phyloP scores from a whole-genome alignment of 2,329 filamentous ascomycete species.

The Alternaria brassicicola region DNA sequence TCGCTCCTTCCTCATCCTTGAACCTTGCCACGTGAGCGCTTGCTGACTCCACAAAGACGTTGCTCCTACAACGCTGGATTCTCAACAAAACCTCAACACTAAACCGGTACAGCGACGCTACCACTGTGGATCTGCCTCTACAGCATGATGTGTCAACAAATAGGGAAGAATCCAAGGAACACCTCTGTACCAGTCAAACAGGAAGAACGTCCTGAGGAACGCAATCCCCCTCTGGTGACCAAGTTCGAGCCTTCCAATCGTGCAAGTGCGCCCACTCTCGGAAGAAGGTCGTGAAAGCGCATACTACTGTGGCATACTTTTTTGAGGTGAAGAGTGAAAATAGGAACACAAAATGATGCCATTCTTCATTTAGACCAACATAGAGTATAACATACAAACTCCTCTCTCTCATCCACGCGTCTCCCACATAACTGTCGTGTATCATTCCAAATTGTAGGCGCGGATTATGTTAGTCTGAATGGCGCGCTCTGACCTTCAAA shows the following conservation, averaged over 20 bases:
- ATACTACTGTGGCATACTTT: neutral
- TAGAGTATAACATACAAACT: neutral
- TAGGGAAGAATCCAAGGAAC: neutral
- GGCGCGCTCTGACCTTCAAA: constrained; percentile 56
- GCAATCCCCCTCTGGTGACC: neutral
- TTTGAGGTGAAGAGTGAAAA: neutral
- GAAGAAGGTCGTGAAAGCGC: neutral
- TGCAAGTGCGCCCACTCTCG: neutral
- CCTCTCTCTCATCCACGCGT: neutral
- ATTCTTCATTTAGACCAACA: neutral
- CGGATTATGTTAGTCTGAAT: constrained; percentile 20
- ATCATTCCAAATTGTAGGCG: neutral
- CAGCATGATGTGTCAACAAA: neutral
- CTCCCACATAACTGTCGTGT: neutral
- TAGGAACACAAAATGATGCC: neutral
- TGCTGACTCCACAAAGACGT: neutral
- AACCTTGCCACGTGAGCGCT: neutral
- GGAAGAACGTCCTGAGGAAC: neutral
- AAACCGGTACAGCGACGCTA: neutral
- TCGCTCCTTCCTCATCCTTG: neutral
- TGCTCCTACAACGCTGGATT: neutral
- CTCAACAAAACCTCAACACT: neutral
- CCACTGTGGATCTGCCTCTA: neutral
- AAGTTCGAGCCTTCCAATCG: neutral
- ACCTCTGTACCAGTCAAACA: neutral